Percentiles rank a stretch among this genome's conserved stretches.
phyloP scores from a whole-genome alignment of 2,329 filamentous ascomycete genomes.

The Acephala macrosclerotiorum region DNA sequence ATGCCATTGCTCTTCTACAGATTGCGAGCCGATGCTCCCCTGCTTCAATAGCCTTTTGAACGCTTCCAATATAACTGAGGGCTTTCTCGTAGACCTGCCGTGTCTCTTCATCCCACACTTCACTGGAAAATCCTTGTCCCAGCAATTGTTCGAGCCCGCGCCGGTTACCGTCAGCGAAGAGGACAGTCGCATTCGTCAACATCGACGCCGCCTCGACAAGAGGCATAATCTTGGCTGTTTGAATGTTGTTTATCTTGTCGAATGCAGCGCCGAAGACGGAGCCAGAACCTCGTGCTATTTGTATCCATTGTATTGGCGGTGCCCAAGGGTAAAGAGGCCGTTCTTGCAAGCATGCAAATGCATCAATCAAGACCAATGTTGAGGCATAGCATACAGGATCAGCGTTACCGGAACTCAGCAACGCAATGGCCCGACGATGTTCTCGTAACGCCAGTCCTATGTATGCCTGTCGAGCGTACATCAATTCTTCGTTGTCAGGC shows the following conservation, averaged over 20 bases:
- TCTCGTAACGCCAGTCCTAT: slow-evolving; percentile 22
- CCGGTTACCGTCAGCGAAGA: slow-evolving; percentile 19
- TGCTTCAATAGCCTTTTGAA: slow-evolving; percentile 15
- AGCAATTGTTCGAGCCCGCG: slow-evolving; percentile 15
- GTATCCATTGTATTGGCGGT: slow-evolving; percentile 32
- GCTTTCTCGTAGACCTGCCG: slow-evolving; percentile 22
- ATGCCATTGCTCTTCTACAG: slow-evolving; percentile 25
- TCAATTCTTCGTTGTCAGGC: slow-evolving; percentile 25
- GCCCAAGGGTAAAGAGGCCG: slow-evolving; percentile 29
- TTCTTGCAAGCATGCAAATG: slow-evolving; percentile 29
- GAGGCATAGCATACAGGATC: slow-evolving; percentile 29
- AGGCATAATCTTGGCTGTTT: slow-evolving; percentile 21
- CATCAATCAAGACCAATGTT: slow-evolving; percentile 26
- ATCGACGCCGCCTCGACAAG: slow-evolving; percentile 18
- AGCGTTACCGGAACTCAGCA: slow-evolving; percentile 21
- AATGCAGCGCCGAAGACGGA: slow-evolving; percentile 24
- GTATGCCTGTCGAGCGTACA: slow-evolving; percentile 27
- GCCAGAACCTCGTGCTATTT: slow-evolving; percentile 24
- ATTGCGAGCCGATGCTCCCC: slow-evolving; percentile 20
- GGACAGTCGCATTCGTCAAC: not conserved
- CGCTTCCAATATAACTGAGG: slow-evolving; percentile 22
- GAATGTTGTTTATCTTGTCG: slow-evolving; percentile 20
- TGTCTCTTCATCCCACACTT: slow-evolving; percentile 22
- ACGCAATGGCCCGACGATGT: slow-evolving; percentile 26
- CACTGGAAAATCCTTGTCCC: slow-evolving; percentile 10